Conservation (phyloP, 345 rosid genomes). For the Rhodomyrtus tomentosa region DNA sequence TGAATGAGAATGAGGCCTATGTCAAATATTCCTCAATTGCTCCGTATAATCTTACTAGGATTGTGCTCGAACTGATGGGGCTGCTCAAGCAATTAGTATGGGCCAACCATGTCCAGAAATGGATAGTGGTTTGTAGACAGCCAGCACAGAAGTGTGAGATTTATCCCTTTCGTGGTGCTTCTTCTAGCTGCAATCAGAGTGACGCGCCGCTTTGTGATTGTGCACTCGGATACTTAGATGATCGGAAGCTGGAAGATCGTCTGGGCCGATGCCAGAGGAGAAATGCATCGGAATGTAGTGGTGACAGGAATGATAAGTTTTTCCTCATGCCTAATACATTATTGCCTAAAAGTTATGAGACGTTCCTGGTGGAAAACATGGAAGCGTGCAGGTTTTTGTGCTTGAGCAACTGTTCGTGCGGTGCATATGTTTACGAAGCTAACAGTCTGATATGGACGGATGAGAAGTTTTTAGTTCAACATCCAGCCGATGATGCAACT, state of each 20-base stretch:
- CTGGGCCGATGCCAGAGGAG: not conserved
- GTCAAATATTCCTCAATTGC: not conserved
- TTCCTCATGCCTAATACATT: not conserved
- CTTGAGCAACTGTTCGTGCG: conserved; percentile 20
- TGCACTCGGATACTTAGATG: not conserved
- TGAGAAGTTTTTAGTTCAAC: not conserved
- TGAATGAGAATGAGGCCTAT: not conserved
- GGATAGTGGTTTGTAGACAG: conserved; percentile 9
- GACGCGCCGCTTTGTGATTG: not conserved
- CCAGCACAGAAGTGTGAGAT: conserved; percentile 8
- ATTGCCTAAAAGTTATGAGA: not conserved
- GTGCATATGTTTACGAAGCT: conserved; percentile 10
- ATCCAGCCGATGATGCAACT: not conserved
- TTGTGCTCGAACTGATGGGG: not conserved
- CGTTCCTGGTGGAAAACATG: not conserved
- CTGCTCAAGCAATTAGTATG: conserved; percentile 4
- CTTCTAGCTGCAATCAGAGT: conserved; percentile 1
- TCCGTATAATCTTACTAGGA: not conserved
- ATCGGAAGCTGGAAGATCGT: not conserved
- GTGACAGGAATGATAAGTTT: conserved; percentile 4
- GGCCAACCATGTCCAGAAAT: not conserved
- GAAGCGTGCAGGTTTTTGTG: conserved; percentile 5
- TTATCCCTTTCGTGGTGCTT: conserved; percentile 18
- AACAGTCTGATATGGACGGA: conserved; percentile 6
- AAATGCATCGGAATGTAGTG: too few relatives aligned